Conservation (phyloP, 345 rosid species). For the Noccaea caerulescens region DNA sequence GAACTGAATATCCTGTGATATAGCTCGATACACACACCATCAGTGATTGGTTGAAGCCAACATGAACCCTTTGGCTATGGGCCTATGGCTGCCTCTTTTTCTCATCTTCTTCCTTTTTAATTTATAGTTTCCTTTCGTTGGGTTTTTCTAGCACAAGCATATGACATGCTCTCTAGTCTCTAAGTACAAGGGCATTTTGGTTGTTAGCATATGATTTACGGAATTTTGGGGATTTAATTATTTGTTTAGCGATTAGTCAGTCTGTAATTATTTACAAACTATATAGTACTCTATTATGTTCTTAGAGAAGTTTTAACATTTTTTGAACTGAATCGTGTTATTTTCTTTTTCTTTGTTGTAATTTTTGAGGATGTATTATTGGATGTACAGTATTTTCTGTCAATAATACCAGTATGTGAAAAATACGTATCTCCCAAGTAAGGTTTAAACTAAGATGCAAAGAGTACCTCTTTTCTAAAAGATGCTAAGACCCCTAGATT, state of each 20-base stretch:
- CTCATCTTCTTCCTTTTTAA: background rate
- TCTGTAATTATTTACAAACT: background rate
- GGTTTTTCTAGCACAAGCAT: conserved; percentile 1
- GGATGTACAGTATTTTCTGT: background rate
- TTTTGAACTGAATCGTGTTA: background rate
- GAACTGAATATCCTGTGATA: too few relatives aligned
- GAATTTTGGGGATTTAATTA: background rate
- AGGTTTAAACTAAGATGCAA: background rate
- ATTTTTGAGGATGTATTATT: background rate
- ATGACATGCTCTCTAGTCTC: conserved; percentile 2
- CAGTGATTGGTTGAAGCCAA: conserved; percentile 98
- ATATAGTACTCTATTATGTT: too few relatives aligned
- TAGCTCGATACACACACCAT: conserved; percentile 52
- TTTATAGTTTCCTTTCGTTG: background rate
- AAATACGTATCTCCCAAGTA: background rate
- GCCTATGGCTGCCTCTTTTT: conserved; percentile 3
- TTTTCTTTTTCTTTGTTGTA: background rate
- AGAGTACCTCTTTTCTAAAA: too few relatives aligned
- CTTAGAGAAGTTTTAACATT: background rate
- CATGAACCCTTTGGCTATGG: too few relatives aligned
- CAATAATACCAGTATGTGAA: background rate
- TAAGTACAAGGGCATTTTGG: too few relatives aligned
- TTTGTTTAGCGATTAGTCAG: background rate
- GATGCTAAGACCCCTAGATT: background rate
- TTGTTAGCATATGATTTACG: background rate